phyloP scores from a whole-genome alignment of 768 basidiomycete genomes.

The Termitomyces sp. region DNA sequence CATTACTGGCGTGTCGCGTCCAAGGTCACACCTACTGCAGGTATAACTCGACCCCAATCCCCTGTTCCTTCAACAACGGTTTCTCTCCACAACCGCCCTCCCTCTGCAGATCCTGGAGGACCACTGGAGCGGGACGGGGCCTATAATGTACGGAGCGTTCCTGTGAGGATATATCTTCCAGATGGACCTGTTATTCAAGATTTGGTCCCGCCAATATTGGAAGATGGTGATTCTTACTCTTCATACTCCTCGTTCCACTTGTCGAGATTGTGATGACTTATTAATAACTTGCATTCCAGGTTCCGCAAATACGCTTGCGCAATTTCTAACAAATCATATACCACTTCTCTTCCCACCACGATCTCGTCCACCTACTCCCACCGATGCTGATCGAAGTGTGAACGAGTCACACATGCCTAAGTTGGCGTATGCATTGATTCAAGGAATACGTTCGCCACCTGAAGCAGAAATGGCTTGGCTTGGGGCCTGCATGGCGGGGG shows the following conservation, averaged over 20 bases:
- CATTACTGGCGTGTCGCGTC: constrained; percentile 92
- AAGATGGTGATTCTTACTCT: constrained; percentile 55
- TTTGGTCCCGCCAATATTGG: constrained; percentile 73
- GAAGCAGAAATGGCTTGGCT: constrained; percentile 94
- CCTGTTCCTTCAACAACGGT: constrained; percentile 52
- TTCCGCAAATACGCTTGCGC: constrained; percentile 64
- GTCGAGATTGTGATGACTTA: neutral
- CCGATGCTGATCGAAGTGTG: constrained; percentile 37
- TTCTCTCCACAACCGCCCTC: constrained; percentile 64
- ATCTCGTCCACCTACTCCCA: constrained; percentile 42
- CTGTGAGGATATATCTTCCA: constrained; percentile 85
- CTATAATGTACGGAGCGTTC: constrained; percentile 84
- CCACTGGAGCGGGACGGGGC: constrained; percentile 74
- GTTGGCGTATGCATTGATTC: constrained; percentile 77
- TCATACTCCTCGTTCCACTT: neutral
- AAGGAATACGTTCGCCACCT: constrained; percentile 79
- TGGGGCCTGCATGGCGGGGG: constrained; percentile 87
- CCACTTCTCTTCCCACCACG: constrained; percentile 75
- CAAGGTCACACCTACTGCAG: constrained; percentile 86
- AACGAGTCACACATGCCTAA: constrained; percentile 38
- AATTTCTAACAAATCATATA: constrained; percentile 69
- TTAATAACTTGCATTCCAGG: constrained; percentile 41
- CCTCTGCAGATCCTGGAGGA: constrained; percentile 58
- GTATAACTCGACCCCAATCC: constrained; percentile 58
- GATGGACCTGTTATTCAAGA: constrained; percentile 92